A percentile compares a stretch with the other conserved stretches of the same genome.
These are phyloP conservation scores for Lenzites betulinus DNA, from an alignment of 768 basidiomycete genomes.

Conservation along the genomic window DNA sequence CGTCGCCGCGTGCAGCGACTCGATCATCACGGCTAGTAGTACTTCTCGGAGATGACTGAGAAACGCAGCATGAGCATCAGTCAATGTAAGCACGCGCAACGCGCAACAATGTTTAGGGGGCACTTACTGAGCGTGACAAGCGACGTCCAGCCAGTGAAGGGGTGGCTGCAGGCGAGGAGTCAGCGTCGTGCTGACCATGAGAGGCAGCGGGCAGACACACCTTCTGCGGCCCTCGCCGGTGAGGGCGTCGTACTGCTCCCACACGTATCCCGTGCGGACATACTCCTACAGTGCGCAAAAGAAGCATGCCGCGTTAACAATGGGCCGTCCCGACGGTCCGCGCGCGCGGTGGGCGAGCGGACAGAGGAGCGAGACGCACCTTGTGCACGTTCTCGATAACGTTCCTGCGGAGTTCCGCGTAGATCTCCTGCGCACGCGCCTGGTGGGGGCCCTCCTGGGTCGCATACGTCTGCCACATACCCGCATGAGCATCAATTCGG, in stretches of 20 bases:
- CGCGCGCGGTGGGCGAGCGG: neutral
- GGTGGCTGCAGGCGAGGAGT: slow-evolving; percentile 57
- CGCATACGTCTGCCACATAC: slow-evolving; percentile 66
- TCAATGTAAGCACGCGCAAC: slow-evolving; percentile 5
- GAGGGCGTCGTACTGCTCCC: slow-evolving; percentile 93
- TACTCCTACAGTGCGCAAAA: slow-evolving; percentile 63
- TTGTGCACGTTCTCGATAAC: slow-evolving; percentile 83
- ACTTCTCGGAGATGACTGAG: slow-evolving; percentile 70
- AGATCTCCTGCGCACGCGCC: slow-evolving; percentile 72
- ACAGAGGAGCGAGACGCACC: slow-evolving; percentile 34
- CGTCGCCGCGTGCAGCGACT: too few species aligned
- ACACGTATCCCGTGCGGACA: slow-evolving; percentile 89
- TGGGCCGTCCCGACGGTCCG: neutral
- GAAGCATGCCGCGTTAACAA: neutral
- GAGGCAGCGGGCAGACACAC: slow-evolving; percentile 42
- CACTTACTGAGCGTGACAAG: slow-evolving; percentile 83
- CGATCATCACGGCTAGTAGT: slow-evolving; percentile 38
- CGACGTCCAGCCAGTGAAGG: slow-evolving; percentile 97
- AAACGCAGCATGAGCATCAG: neutral
- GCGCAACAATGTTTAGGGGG: neutral
- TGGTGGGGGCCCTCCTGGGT: slow-evolving; percentile 81
- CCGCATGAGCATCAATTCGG: too few species aligned
- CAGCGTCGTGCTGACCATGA: neutral
- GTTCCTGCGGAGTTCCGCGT: slow-evolving; percentile 77
- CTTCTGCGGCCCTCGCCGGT: slow-evolving; percentile 87